Percentiles rank a stretch among this genome's conserved stretches.
Evolutionary conservation across 345 rosid genomes (phyloP).

Genomic region (Populus alba): DNA sequence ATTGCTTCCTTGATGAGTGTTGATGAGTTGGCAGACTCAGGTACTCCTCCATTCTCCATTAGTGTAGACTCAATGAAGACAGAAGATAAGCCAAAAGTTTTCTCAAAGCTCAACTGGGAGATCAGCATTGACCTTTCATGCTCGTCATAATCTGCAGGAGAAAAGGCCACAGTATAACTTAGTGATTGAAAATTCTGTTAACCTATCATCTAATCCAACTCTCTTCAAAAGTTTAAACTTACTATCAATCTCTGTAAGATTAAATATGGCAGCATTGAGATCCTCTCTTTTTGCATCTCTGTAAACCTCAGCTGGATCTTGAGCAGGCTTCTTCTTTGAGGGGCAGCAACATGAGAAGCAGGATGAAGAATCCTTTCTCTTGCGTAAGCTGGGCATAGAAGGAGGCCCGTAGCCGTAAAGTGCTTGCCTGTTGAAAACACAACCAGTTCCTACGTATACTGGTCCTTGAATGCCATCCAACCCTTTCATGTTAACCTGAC

Average conservation of each 20-base stretch:
- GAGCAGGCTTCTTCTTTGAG: conserved; percentile 51
- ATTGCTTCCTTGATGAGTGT: conserved; percentile 92
- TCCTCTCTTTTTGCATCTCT: conserved; percentile 85
- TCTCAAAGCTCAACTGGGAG: conserved; percentile 89
- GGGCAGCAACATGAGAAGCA: conserved; percentile 73
- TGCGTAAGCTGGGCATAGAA: conserved; percentile 65
- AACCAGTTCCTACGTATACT: conserved; percentile 92
- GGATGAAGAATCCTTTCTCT: conserved; percentile 61
- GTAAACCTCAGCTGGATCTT: conserved; percentile 72
- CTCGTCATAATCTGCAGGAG: conserved; percentile 74
- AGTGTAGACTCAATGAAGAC: conserved; percentile 95
- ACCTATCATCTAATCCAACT: conserved; percentile 1
- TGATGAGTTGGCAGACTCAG: conserved; percentile 80
- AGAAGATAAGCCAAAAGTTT: conserved; percentile 88
- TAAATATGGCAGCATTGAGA: conserved; percentile 88
- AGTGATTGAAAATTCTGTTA: not conserved
- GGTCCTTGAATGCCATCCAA: conserved; percentile 98
- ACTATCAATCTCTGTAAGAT: conserved; percentile 84
- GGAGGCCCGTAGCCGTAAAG: conserved; percentile 93
- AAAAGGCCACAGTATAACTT: conserved; percentile 5
- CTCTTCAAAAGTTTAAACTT: conserved; percentile 22
- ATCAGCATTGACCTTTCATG: conserved; percentile 91
- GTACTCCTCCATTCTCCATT: conserved; percentile 86
- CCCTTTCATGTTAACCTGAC: conserved; percentile 95
- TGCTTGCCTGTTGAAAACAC: conserved; percentile 89